A percentile compares a stretch with the other conserved stretches of the same genome.
phyloP scores from a whole-genome alignment of 352 stramenopile genomes.

The Globisporangium paddicum region DNA sequence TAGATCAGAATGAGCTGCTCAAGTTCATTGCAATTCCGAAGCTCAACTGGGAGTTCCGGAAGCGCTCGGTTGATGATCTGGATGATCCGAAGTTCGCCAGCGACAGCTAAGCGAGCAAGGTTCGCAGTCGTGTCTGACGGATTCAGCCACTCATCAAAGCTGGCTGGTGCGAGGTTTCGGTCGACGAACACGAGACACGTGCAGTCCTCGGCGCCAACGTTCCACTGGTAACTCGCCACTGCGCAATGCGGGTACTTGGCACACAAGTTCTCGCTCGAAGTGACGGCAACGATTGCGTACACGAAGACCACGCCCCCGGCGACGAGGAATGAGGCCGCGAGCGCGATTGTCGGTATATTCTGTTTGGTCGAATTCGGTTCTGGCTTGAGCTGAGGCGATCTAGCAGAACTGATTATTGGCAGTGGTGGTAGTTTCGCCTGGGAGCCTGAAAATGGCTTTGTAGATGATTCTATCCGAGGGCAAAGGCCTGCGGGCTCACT shows the following conservation, averaged over 20 bases:
- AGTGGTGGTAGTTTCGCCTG: neutral
- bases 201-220: slow-evolving; percentile 11
- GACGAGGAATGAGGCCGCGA: slow-evolving; percentile 4
- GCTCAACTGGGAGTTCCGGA: slow-evolving; percentile 8
- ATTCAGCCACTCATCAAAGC: slow-evolving; percentile 13
- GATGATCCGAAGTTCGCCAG: slow-evolving; percentile 15
- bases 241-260: slow-evolving; percentile 6
- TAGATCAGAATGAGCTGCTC: slow-evolving; percentile 16
- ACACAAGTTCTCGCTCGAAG: slow-evolving; percentile 2
- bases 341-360: neutral
- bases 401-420: neutral
- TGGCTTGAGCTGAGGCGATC: too few species aligned
- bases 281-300: slow-evolving; percentile 13
- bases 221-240: slow-evolving; percentile 22
- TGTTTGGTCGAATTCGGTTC: neutral
- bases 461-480: too few species aligned
- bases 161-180: slow-evolving; percentile 1
- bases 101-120: slow-evolving; percentile 6
- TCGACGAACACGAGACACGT: slow-evolving; percentile 25
- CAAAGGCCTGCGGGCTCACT: too few species aligned
- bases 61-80: slow-evolving; percentile 24
- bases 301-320: slow-evolving; percentile 9
- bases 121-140: slow-evolving; percentile 9
- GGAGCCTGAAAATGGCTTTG: too few species aligned
- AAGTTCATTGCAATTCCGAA: slow-evolving; percentile 10